A percentile compares a stretch with the other conserved stretches of the same genome.
Evolutionary conservation across 257 asterid genomes (phyloP).

Genomic region (Schizonepeta tenuifolia): DNA sequence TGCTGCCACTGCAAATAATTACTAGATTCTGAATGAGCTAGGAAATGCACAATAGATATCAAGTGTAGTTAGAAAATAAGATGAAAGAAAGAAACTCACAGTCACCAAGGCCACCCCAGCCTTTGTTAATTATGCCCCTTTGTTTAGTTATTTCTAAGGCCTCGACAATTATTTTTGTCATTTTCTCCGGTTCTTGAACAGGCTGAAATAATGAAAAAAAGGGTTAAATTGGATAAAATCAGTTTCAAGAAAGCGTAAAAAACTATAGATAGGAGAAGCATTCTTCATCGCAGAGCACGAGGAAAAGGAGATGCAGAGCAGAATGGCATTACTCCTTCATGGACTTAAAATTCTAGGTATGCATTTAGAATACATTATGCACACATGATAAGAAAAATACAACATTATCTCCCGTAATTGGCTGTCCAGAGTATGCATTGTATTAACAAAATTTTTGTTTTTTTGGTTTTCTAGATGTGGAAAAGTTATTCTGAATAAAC

Average conservation of each 20-base stretch:
- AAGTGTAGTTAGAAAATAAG: neutral
- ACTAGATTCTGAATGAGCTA: conserved; percentile 28
- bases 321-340: conserved; percentile 11
- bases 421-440: neutral
- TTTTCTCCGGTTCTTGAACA: conserved; percentile 92
- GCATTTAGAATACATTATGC: neutral
- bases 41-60: conserved; percentile 5
- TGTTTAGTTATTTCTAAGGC: conserved; percentile 81
- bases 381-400: neutral
- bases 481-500: neutral
- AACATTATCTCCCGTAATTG: neutral
- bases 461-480: neutral
- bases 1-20: conserved; percentile 74
- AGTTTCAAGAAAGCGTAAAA: conserved; percentile 9
- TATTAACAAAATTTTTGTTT: conserved; percentile 1
- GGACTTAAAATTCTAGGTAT: neutral
- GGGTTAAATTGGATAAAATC: neutral
- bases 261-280: conserved; percentile 6
- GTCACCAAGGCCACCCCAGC: conserved; percentile 99
- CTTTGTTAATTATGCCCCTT: conserved; percentile 94
- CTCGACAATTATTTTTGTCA: conserved; percentile 86
- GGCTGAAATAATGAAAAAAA: conserved; percentile 61
- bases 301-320: neutral
- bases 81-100: conserved; percentile 60
- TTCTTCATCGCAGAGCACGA: conserved; percentile 16